Evolutionary conservation across 805 yeast species (phyloP).

Genomic region (Spathaspora boniae): DNA sequence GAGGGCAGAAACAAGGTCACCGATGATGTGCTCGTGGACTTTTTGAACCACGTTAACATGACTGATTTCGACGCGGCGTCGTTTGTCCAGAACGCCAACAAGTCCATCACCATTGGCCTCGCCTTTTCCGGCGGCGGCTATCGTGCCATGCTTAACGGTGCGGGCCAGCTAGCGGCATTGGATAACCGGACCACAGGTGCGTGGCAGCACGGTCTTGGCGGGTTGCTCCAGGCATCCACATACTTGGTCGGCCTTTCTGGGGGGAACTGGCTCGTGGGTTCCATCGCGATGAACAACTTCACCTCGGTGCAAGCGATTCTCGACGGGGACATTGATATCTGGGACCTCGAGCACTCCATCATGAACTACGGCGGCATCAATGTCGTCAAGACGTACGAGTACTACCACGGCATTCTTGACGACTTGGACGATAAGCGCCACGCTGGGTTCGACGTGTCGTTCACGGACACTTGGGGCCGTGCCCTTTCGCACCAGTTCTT

Average conservation of each 20-base stretch:
- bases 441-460: conserved; percentile 34
- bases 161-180: conserved; percentile 77
- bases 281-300: conserved; percentile 61
- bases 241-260: conserved; percentile 75
- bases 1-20: conserved; percentile 20
- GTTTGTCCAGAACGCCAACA: conserved; percentile 35
- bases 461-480: conserved; percentile 44
- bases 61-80: conserved; percentile 20
- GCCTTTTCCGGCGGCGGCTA: conserved; percentile 77
- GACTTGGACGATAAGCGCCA: conserved; percentile 27
- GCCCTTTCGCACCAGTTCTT: conserved; percentile 40
- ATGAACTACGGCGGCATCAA: conserved; percentile 62
- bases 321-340: conserved; percentile 19
- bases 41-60: conserved; percentile 20
- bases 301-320: conserved; percentile 42
- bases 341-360: conserved; percentile 59
- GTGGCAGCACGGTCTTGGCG: conserved; percentile 62
- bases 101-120: conserved; percentile 22
- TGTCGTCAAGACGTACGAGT: conserved; percentile 61
- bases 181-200: conserved; percentile 65
- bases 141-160: conserved; percentile 83
- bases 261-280: conserved; percentile 60
- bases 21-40: conserved; percentile 20
- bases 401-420: conserved; percentile 23
- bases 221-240: conserved; percentile 66